Evolutionary conservation across 441 rosid genomes (phyloP), one percentile per base, ranked within the genome.

Genomic region (Arabidopsis lyrata): DNA sequence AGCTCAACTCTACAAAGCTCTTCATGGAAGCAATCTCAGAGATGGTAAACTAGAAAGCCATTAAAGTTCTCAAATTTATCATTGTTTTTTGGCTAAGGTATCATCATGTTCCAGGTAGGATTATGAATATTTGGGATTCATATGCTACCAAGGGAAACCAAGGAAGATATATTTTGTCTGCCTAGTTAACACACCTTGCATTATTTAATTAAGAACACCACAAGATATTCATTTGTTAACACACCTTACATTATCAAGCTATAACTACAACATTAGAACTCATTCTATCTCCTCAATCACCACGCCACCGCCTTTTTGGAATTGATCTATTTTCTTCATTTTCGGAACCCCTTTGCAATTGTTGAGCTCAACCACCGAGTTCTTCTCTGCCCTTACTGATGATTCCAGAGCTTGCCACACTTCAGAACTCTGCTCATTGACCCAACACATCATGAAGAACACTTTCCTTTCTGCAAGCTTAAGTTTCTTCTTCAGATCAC

Each of bases 31-130:
- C n/a, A n/a, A n/a, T n/a, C n/a, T n/a, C n/a, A n/a, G n/a, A n/a
- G n/a, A n/a, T n/a, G n/a, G n/a, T n/a, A n/a, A n/a, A n/a, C n/a
- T n/a, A n/a, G n/a, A n/a, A n/a, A n/a, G n/a, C n/a, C n/a, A n/a
- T n/a, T n/a, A n/a, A n/a, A n/a, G n/a, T n/a, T n/a, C n/a, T n/a
- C n/a, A n/a, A n/a, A n/a, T n/a, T n/a, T n/a, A n/a, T n/a, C n/a
- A n/a, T n/a, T n/a, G n/a, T n/a, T 8, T 11, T 2, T 79, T 76
- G 73, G 68, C 42, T 3, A 77, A 92, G 99, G 99, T 95, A 95
- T 83, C 98, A 95, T 83, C 98, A 91, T 70, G 89, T 95, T 59
- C 97, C 97, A 0, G n/a, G n/a, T n/a, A n/a, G 81, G 96, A 42
- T 91, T 97, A 73, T 92, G 56, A 59, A 45, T 35, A 44, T 47